Base-by-base conservation (phyloP, 805 yeast genomes). In the Candida taoyuanica region DNA sequence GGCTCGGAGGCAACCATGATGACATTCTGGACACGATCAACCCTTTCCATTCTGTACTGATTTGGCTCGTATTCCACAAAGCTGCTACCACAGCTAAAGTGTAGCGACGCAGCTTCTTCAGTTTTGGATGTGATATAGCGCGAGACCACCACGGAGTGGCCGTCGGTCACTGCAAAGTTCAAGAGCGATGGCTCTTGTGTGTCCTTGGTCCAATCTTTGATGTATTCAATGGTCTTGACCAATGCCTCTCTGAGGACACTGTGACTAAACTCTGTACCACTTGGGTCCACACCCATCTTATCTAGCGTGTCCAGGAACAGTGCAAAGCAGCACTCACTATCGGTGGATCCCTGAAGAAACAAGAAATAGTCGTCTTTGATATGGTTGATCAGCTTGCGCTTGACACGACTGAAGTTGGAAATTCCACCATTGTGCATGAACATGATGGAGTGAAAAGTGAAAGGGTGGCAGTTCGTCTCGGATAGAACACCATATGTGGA, bases 1-100 rank as follows among this genome's bases (percentile, higher is more conserved):
- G 98, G 98, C 57, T 93, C 98, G 14, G 95, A 83, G 2, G 98
- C 96, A 34, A 93, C 93, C 81, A 93, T 83, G n/a, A 91, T 82
- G 14, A 93, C 91, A 60, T 87, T 91, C 60, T 91, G 97, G 8
- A 93, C 84, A 37, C 97, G 72, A 60, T 89, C 95, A 43, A 85
- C 68, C 38, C 98, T 73, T 61, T 93, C 97, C 96, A 93, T 88
- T 53, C 85, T 75, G 65, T 86, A 93, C 54, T 87, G 84, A 16
- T 96, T 95, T 2, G 95, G 96, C 45, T 78, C 84, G 54, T 82
- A 81, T 62, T 93, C 98, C 26, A 82, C 78, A 62, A 93, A 93
- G 40, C 81, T 75, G 13, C 96, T 83, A 0, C 98, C 98, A 12
- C 96, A 83, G 43, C 95, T 83, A 60, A 91, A 93, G 63, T 93